Evolutionary conservation across 768 basidiomycete species (phyloP).

Genomic region (Cystofilobasidium bisporidii): DNA sequence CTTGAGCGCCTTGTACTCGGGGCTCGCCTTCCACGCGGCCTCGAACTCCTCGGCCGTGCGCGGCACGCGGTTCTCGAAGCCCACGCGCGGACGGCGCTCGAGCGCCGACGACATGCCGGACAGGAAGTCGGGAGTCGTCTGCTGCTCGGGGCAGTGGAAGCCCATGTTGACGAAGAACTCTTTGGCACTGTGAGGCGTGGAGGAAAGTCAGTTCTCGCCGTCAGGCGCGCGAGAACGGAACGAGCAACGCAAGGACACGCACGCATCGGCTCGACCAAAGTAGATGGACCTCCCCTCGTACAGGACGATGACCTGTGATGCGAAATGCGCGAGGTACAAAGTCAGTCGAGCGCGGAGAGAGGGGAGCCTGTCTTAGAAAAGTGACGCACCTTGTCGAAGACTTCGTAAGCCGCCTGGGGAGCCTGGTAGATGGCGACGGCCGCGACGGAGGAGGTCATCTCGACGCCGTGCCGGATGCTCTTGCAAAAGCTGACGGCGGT

Average conservation of each 20-base stretch:
- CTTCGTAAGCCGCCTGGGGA: constrained; percentile 43
- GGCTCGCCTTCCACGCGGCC: neutral
- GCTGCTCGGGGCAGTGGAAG: constrained; percentile 42
- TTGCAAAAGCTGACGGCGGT: constrained; percentile 47
- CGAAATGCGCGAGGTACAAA: too few species aligned
- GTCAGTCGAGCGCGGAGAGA: constrained; percentile 32
- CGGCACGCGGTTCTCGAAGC: constrained; percentile 1
- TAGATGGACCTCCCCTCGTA: constrained; percentile 48
- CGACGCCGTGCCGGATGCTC: constrained; percentile 43
- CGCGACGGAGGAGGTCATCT: constrained; percentile 42
- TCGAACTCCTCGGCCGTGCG: constrained; percentile 14
- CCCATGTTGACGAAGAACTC: constrained; percentile 47
- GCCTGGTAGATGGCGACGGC: constrained; percentile 47
- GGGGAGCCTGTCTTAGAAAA: constrained; percentile 14
- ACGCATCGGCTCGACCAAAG: constrained; percentile 40
- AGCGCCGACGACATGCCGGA: constrained; percentile 19
- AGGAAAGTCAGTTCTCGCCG: neutral
- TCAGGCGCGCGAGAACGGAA: too few species aligned
- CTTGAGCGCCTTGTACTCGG: neutral
- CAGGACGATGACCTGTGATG: constrained; percentile 43
- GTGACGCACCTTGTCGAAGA: constrained; percentile 27
- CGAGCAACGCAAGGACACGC: neutral
- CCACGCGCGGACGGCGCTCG: neutral
- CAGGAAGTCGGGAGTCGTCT: constrained; percentile 31
- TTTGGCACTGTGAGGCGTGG: constrained; percentile 37